Base-by-base conservation (phyloP, 768 basidiomycete species). In the Suillus brevipes region DNA sequence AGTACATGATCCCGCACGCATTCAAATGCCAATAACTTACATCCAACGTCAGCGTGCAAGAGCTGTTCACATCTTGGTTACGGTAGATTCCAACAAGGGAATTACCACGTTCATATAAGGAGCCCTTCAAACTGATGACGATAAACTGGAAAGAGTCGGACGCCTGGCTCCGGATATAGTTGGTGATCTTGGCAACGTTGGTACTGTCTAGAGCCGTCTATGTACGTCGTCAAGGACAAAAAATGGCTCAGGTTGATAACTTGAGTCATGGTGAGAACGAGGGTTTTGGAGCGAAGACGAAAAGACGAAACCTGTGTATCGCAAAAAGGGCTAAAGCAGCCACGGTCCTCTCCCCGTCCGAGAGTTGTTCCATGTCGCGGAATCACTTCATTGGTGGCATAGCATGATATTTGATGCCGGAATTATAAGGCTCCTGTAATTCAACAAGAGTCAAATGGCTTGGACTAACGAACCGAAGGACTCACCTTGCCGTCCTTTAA, bases 341-440 rank as follows among this genome's bases (percentile, higher is more conserved):
- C 57, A 99, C 96, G 0, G 97, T 99, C 81, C 98, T 98, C 76
- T 99, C 97, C 25, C 97, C 97, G 62, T 96, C 97, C 0, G 96
- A 99, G 16, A 99, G 82, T 75, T 99, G 97, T 65, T 98, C 96
- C 96, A 99, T 99, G 74, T 99, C 97, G 66, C 96, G 86, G 84
- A 99, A 99, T 2, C 95, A 91, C 76, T 99, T 99, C 90, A 98
- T 97, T 0, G 97, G 97, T 0, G 97, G 97, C 97, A 99, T 99
- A 1, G 97, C 96, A 73, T 99, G 97, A 74, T 99, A 99, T 77
- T 97, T 98, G 80, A 99, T 94, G 62, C 97, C 94, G 43, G 86
- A 88, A 25, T 81, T 82, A 68, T 95, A 95, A 1, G 94, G 93
- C 77, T 93, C 91, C 91, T 92, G 66, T 60, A 13, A 67, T 31